Percentiles rank a stretch among this genome's conserved stretches.
Conservation (phyloP, 495 filamentous ascomycete species). For the Trichoderma parareesei region DNA sequence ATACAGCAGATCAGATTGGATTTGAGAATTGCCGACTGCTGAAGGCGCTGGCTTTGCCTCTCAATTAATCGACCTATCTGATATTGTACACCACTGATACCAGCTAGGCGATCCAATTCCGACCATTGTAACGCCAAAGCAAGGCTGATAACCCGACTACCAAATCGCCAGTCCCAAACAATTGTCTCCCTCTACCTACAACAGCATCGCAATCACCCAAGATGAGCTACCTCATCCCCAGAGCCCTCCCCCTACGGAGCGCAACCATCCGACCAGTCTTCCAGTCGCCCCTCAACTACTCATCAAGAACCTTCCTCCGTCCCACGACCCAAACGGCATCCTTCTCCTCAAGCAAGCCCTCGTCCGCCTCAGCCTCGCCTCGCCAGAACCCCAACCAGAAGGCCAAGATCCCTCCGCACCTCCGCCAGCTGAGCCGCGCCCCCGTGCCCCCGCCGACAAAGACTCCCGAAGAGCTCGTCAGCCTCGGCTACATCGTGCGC, state of each 20-base stretch:
- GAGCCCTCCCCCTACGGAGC: not conserved
- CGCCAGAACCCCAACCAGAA: slow-evolving; percentile 9
- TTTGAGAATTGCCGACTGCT: not conserved
- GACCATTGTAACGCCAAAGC: not conserved
- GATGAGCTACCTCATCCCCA: slow-evolving; percentile 2
- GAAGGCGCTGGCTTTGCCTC: not conserved
- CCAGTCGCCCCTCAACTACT: not conserved
- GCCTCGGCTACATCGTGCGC: slow-evolving; percentile 56
- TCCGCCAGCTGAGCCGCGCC: slow-evolving; percentile 1
- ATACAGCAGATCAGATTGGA: not conserved
- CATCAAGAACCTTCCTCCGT: not conserved
- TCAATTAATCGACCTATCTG: not conserved
- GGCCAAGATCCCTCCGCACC: not conserved
- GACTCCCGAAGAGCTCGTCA: not conserved
- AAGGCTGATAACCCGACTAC: not conserved
- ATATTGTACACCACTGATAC: not conserved
- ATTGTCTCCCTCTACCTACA: too few relatives aligned
- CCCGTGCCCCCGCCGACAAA: slow-evolving; percentile 8
- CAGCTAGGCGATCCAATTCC: not conserved
- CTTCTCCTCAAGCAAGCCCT: slow-evolving; percentile 1
- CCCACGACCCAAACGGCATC: slow-evolving; percentile 1
- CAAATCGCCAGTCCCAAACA: too few relatives aligned
- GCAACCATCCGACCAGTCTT: not conserved
- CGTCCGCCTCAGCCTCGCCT: not conserved
- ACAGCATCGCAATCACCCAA: not conserved